Evolutionary conservation across 2,329 filamentous ascomycete species (phyloP), one percentile per base, ranked within the genome.

Genomic region (Colletotrichum kahawae): DNA sequence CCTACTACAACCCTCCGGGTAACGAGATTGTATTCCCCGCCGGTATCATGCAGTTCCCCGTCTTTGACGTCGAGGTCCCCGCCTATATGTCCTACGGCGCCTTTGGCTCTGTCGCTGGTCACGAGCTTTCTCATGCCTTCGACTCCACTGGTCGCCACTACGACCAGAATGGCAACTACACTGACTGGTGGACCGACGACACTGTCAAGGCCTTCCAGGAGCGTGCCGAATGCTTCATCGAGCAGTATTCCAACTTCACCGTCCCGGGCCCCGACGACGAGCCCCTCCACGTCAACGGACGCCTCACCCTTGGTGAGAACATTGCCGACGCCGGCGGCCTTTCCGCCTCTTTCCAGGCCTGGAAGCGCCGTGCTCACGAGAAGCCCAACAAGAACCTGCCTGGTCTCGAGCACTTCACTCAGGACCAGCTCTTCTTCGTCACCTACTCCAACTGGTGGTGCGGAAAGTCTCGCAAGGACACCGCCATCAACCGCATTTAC

Each of bases 251-350:
- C 72, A 88, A 92, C 38, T 93, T 90, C 80, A 90, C 89, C 1
- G 87, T 93, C 14, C 85, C 86, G 0, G 90, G 89, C 0, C 86
- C 90, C 13, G 87, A 92, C 48, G 90, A 86, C 2, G 88, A 90
- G 76, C 85, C 88, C 5, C 84, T 93, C 0, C 89, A 92, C 75
- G 89, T 94, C 70, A 92, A 93, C 74, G 93, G 93, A 12, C 85
- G 85, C 29, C 84, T 91, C 16, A 94, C 93, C 0, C 84, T 94
- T 3, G 91, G 90, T 24, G 93, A 95, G 83, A 94, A 94, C 79
- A 92, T 95, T 79, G 92, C 93, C 2, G 93, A 95, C 81, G 91
- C 93, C 1, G 93, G 92, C 18, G 93, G 93, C 16, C 80, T 95
- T 0, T 87, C 88, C 9, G 90, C 92, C 0, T 87, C 92, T 1